A percentile compares a stretch with the other conserved stretches of the same genome.
These are phyloP conservation scores for Ambrosia trifida DNA, from an alignment of 129 eudicot species.

Conservation along the genomic window DNA sequence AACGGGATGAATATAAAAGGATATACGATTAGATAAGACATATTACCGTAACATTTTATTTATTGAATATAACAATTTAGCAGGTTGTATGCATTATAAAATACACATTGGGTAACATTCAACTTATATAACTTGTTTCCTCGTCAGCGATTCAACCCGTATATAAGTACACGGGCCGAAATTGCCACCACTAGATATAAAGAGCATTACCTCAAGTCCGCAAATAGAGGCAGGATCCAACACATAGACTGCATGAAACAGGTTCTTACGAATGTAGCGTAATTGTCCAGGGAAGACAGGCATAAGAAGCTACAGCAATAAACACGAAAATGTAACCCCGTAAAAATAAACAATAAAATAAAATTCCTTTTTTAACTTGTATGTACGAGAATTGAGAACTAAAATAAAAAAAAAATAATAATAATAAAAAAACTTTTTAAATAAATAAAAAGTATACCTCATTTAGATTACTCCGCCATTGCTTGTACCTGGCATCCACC, in stretches of 20 bases:
- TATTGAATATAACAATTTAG: background rate
- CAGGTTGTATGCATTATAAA: background rate
- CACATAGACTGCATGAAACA: conserved; percentile 84
- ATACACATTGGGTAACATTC: background rate
- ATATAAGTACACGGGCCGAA: background rate
- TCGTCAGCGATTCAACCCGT: background rate
- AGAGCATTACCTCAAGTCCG: conserved; percentile 86
- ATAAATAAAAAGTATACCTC: conserved; percentile 52
- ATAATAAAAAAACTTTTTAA: conserved; percentile 1
- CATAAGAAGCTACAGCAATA: conserved; percentile 68
- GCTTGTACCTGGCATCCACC: conserved; percentile 77
- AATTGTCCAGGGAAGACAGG: conserved; percentile 97
- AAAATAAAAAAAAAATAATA: background rate
- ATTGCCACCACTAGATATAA: background rate
- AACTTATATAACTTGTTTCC: background rate
- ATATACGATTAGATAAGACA: background rate
- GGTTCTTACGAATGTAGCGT: conserved; percentile 91
- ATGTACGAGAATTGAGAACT: background rate
- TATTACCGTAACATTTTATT: background rate
- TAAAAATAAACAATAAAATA: background rate
- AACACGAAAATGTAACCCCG: conserved; percentile 17
- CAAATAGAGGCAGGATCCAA: conserved; percentile 86
- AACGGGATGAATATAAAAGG: background rate
- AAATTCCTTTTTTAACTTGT: background rate
- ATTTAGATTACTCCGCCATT: conserved; percentile 88